Conservation (phyloP, 177 flowering plant genomes). For the Vitis hybrid region DNA sequence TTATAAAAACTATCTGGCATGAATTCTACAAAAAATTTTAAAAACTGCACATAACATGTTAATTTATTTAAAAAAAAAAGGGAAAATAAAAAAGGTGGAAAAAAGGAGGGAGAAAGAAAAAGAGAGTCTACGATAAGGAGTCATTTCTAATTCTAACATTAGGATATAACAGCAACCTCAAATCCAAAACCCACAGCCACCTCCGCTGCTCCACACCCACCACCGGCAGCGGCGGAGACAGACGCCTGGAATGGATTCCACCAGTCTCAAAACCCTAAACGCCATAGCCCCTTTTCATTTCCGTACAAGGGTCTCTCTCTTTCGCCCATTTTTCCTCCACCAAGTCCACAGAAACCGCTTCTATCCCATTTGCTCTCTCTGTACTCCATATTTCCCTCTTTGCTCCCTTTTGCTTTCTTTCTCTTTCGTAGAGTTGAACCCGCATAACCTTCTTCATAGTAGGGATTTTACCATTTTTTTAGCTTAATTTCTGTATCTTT, state of each 20-base stretch:
- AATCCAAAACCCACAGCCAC: neutral
- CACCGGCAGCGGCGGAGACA: neutral
- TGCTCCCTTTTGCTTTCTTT: slow-evolving; percentile 5
- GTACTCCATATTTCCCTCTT: slow-evolving; percentile 18
- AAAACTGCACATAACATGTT: too few species aligned
- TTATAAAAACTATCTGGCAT: too few species aligned
- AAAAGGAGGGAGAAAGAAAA: neutral
- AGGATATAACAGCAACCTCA: neutral
- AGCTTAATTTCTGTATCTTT: neutral
- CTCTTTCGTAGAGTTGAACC: neutral
- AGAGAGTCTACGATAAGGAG: neutral
- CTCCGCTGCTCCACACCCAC: neutral
- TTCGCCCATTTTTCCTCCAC: slow-evolving; percentile 20
- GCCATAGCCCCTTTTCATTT: slow-evolving; percentile 23
- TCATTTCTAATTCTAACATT: too few species aligned
- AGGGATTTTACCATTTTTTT: neutral
- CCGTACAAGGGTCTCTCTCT: slow-evolving; percentile 22
- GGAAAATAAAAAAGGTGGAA: too few species aligned
- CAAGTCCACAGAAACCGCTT: slow-evolving; percentile 20
- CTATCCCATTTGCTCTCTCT: slow-evolving; percentile 26
- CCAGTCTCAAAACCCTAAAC: slow-evolving; percentile 30
- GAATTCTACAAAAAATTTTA: too few species aligned
- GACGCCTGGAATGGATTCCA: slow-evolving; percentile 28
- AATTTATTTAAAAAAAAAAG: too few species aligned
- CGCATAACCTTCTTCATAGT: neutral